A percentile compares a stretch with the other conserved stretches of the same genome.
Conservation (phyloP, 176 grass and related monocot species). For the Secale cereale region DNA sequence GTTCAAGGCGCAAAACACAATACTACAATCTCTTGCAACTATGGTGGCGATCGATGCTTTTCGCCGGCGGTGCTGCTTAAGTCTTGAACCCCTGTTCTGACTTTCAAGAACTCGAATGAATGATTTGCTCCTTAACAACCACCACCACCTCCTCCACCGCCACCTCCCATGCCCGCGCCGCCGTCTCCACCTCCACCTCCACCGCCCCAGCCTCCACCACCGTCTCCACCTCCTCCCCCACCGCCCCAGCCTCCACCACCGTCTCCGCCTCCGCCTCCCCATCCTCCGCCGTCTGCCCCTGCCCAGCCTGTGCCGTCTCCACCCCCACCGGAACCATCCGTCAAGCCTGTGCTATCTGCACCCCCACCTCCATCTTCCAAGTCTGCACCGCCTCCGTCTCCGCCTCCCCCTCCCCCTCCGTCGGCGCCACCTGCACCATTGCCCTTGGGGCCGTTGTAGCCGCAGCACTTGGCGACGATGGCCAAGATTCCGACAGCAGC, state of each 20-base stretch:
- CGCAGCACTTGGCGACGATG: neutral
- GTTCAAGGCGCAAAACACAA: too few relatives aligned
- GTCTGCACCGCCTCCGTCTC: neutral
- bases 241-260: too few relatives aligned
- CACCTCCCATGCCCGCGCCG: neutral
- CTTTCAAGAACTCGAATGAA: too few relatives aligned
- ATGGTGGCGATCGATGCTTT: too few relatives aligned
- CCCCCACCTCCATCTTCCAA: neutral
- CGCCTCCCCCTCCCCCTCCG: neutral
- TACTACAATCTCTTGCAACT: too few relatives aligned
- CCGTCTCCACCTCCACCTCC: neutral
- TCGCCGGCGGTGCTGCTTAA: too few relatives aligned
- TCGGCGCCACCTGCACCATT: neutral
- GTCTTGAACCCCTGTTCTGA: too few relatives aligned
- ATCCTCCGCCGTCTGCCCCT: too few relatives aligned
- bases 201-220: too few relatives aligned
- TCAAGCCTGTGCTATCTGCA: neutral
- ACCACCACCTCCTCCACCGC: neutral
- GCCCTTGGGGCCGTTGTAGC: neutral
- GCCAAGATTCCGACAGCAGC: neutral
- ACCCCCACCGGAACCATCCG: neutral
- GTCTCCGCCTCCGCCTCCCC: too few relatives aligned
- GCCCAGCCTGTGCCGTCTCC: neutral
- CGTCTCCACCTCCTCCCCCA: too few relatives aligned
- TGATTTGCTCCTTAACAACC: neutral